phyloP scores from a whole-genome alignment of 2,329 filamentous ascomycete genomes.

The Penicillium polonicum region DNA sequence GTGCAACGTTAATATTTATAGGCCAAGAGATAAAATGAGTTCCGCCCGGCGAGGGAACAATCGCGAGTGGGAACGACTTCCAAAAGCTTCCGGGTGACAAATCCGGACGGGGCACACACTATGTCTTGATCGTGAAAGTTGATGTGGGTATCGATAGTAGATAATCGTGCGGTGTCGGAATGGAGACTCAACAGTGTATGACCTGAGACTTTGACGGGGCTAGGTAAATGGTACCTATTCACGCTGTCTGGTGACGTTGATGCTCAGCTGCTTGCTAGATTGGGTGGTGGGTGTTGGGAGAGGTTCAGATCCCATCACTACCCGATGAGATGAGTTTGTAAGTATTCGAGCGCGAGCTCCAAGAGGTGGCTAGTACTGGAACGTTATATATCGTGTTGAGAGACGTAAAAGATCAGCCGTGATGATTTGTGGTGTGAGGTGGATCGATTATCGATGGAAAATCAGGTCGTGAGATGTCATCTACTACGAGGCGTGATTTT shows the following conservation, averaged over 20 bases:
- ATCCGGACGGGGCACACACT: background rate
- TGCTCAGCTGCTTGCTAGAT: background rate
- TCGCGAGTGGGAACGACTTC: background rate
- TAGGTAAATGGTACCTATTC: background rate
- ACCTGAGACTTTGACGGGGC: background rate
- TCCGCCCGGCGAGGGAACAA: background rate
- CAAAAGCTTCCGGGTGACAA: too few species aligned
- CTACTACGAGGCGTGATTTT: too few species aligned
- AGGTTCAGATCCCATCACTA: background rate
- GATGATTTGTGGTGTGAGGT: background rate
- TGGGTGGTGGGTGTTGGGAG: background rate
- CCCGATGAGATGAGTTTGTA: background rate
- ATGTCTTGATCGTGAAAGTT: too few species aligned
- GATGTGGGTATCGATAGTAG: background rate
- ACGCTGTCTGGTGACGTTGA: too few species aligned
- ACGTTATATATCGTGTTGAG: background rate
- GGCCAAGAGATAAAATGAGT: background rate
- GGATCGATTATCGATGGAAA: background rate
- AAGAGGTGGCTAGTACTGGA: background rate
- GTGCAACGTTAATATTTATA: background rate
- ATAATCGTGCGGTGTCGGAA: background rate
- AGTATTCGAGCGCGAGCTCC: background rate
- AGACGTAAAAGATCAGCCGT: background rate
- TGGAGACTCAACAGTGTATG: background rate
- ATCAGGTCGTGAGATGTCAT: background rate